phyloP scores from a whole-genome alignment of 306 rosid genomes.

The Dalbergia cochinchinensis region DNA sequence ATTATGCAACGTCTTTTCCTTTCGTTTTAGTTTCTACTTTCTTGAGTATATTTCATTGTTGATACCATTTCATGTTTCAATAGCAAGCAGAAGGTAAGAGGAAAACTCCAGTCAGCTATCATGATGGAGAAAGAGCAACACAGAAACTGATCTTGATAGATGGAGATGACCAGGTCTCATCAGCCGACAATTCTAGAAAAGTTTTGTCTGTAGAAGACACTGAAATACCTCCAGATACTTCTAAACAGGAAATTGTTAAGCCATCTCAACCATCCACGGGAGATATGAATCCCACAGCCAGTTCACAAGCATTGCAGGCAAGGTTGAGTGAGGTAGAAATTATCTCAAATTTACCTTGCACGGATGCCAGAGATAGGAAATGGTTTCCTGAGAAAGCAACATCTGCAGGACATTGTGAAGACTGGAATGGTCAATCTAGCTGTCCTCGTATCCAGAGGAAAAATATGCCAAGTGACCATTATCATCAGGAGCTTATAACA shows the following conservation, averaged over 20 bases:
- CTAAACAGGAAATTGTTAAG: slow-evolving; percentile 36
- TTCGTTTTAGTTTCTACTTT: neutral
- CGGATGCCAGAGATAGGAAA: slow-evolving; percentile 39
- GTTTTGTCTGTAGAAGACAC: slow-evolving; percentile 26
- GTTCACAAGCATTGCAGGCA: slow-evolving; percentile 39
- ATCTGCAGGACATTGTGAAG: slow-evolving; percentile 38
- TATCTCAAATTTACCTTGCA: slow-evolving; percentile 31
- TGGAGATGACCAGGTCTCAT: slow-evolving; percentile 40
- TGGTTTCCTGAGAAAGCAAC: slow-evolving; percentile 29
- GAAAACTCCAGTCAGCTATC: slow-evolving; percentile 45
- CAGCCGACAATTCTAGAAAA: slow-evolving; percentile 35
- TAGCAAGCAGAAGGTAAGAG: slow-evolving; percentile 50
- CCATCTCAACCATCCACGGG: slow-evolving; percentile 42
- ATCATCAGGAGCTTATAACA: slow-evolving; percentile 31
- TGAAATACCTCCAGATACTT: slow-evolving; percentile 33
- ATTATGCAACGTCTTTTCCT: slow-evolving; percentile 14
- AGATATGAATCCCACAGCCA: slow-evolving; percentile 36
- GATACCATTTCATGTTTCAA: slow-evolving; percentile 33
- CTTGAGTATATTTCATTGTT: slow-evolving; percentile 4
- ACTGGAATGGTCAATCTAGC: slow-evolving; percentile 30
- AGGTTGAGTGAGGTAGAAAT: slow-evolving; percentile 39
- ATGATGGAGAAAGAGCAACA: slow-evolving; percentile 46
- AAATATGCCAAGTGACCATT: slow-evolving; percentile 33
- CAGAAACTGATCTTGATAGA: slow-evolving; percentile 48
- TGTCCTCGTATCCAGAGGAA: slow-evolving; percentile 36